phyloP scores from a whole-genome alignment of 1,284 basidiomycete species.

The Takashimella tepidaria region DNA sequence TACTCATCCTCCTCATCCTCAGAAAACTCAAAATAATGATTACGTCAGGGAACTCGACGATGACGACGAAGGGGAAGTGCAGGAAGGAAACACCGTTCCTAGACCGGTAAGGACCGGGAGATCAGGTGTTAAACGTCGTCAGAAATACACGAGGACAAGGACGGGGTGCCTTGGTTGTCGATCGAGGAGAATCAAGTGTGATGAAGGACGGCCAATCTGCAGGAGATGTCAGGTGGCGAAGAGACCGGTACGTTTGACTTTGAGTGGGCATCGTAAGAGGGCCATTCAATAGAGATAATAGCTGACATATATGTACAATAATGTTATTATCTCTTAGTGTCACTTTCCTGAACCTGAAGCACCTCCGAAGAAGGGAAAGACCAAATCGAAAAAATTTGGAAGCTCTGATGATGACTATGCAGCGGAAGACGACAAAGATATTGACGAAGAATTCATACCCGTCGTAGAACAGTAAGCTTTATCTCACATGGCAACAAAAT shows the following conservation, averaged over 20 bases:
- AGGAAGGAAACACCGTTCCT: neutral
- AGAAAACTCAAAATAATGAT: neutral
- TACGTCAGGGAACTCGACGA: neutral
- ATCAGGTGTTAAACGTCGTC: constrained; percentile 32
- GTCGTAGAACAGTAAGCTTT: neutral
- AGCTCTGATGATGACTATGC: constrained; percentile 1
- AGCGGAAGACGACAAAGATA: constrained; percentile 6
- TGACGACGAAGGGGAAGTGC: neutral
- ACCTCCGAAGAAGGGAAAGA: constrained; percentile 9
- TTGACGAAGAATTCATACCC: neutral
- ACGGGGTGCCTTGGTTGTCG: constrained; percentile 44
- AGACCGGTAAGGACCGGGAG: constrained; percentile 15
- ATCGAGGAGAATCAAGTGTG: constrained; percentile 43
- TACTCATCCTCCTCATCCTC: neutral
- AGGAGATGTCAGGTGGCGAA: constrained; percentile 40
- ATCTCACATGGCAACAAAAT: neutral
- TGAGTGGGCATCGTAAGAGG: too few species aligned
- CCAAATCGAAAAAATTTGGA: constrained; percentile 3
- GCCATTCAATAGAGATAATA: neutral
- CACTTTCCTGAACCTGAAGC: constrained; percentile 28
- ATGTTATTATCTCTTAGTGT: constrained; percentile 17
- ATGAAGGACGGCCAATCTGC: constrained; percentile 40
- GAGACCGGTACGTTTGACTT: constrained; percentile 29
- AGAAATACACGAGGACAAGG: constrained; percentile 42
- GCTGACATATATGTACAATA: neutral